Conservation (phyloP, 805 yeast species). For the Starmerella gropengiesseri region DNA sequence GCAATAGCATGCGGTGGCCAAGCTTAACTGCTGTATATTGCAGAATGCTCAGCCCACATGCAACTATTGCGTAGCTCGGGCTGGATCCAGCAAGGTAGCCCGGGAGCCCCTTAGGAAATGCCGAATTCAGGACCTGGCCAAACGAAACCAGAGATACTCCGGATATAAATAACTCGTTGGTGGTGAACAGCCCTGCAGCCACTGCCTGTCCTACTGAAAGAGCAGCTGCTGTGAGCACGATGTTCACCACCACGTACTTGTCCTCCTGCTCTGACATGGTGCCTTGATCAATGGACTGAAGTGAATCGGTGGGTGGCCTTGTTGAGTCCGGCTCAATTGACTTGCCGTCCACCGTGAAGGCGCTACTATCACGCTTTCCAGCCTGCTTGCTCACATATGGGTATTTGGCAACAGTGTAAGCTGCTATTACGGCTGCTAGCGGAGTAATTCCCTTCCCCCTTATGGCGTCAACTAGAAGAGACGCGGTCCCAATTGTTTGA, state of each 20-base stretch:
- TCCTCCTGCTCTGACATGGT: conserved; percentile 33
- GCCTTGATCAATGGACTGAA: too few relatives aligned
- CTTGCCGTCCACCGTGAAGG: too few relatives aligned
- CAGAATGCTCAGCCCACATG: conserved; percentile 29
- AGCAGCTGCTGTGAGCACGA: conserved; percentile 30
- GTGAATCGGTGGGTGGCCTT: too few relatives aligned
- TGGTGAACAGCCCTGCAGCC: conserved; percentile 19
- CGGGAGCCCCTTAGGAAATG: conserved; percentile 28
- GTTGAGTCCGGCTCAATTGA: too few relatives aligned
- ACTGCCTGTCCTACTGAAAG: conserved; percentile 33
- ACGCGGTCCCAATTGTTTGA: too few relatives aligned
- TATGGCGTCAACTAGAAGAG: too few relatives aligned
- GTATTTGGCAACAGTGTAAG: too few relatives aligned
- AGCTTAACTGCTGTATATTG: conserved; percentile 25
- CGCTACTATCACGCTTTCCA: too few relatives aligned
- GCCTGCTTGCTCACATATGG: too few relatives aligned
- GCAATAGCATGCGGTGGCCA: not conserved
- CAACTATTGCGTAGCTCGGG: conserved; percentile 28
- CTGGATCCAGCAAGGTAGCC: conserved; percentile 33
- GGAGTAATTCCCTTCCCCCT: too few relatives aligned
- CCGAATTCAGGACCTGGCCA: conserved; percentile 25
- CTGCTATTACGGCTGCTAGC: too few relatives aligned
- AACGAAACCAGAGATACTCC: conserved; percentile 26
- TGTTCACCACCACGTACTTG: conserved; percentile 29
- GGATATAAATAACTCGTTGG: conserved; percentile 22